phyloP scores from a whole-genome alignment of 495 filamentous ascomycete genomes.

The Penicillium taxi region DNA sequence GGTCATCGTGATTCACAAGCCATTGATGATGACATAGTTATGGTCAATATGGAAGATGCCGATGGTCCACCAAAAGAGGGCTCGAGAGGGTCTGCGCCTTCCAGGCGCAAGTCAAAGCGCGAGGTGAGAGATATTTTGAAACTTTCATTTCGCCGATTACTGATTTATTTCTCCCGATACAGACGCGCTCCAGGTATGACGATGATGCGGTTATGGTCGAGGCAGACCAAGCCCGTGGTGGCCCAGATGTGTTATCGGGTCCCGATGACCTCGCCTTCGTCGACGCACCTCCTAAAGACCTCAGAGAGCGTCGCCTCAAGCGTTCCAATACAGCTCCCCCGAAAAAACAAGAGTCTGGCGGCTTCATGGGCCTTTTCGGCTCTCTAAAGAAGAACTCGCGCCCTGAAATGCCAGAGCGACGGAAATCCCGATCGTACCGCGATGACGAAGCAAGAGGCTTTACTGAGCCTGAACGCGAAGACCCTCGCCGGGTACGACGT shows the following conservation, averaged over 20 bases:
- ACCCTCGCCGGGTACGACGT: conserved; percentile 27
- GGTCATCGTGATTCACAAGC: conserved; percentile 50
- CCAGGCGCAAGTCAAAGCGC: conserved; percentile 32
- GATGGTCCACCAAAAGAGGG: conserved; percentile 36
- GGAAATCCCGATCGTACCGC: conserved; percentile 33
- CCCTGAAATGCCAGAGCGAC: conserved; percentile 32
- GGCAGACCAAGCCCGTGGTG: conserved; percentile 28
- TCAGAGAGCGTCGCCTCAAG: conserved; percentile 49
- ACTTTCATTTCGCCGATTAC: background rate
- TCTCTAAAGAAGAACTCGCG: conserved; percentile 34
- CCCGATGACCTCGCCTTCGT: conserved; percentile 65
- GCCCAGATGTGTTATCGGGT: conserved; percentile 33
- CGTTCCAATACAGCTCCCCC: conserved; percentile 34
- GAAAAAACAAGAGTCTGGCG: conserved; percentile 39
- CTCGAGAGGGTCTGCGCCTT: conserved; percentile 26
- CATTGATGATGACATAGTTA: conserved; percentile 50
- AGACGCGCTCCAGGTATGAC: conserved; percentile 26
- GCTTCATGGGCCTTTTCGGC: conserved; percentile 43
- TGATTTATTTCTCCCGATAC: background rate
- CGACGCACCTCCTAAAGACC: conserved; percentile 62
- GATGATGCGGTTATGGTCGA: conserved; percentile 45
- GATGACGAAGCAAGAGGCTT: conserved; percentile 29
- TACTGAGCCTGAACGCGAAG: conserved; percentile 38
- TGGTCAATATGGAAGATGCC: conserved; percentile 43
- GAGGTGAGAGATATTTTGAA: conserved; percentile 32